Percentiles rank a stretch among this genome's conserved stretches.
phyloP scores from a whole-genome alignment of 2,329 filamentous ascomycete genomes.

The Botrytis squamosa region DNA sequence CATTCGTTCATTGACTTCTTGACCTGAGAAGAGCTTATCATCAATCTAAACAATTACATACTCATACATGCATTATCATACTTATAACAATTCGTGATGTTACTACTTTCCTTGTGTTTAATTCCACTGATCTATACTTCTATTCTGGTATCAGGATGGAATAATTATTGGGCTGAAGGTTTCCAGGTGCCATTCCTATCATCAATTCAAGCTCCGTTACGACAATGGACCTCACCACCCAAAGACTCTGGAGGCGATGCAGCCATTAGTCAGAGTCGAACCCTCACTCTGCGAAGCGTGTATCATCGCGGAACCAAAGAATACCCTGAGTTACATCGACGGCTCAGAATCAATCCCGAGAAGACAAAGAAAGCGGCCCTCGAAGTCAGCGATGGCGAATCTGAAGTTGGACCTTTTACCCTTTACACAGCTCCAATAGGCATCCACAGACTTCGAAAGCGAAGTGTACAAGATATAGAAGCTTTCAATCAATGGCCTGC shows the following conservation, averaged over 20 bases:
- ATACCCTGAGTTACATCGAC: slow-evolving; percentile 19
- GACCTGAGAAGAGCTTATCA: background rate
- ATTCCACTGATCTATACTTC: slow-evolving; percentile 5
- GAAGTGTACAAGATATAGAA: slow-evolving; percentile 20
- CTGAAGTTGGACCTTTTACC: slow-evolving; percentile 16
- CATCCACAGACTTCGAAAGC: slow-evolving; percentile 17
- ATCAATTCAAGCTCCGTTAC: slow-evolving; percentile 9
- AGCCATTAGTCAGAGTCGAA: slow-evolving; percentile 6
- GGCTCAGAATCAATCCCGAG: slow-evolving; percentile 16
- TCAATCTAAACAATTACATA: slow-evolving; percentile 5
- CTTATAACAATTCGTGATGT: slow-evolving; percentile 19
- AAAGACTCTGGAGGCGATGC: background rate
- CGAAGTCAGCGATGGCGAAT: background rate
- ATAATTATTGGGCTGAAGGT: slow-evolving; percentile 9
- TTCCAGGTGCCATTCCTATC: slow-evolving; percentile 14
- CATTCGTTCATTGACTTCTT: background rate
- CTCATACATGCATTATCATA: slow-evolving; percentile 1
- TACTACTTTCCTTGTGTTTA: slow-evolving; percentile 13
- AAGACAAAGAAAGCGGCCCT: slow-evolving; percentile 12
- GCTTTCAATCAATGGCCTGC: slow-evolving; percentile 12
- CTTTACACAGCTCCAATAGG: slow-evolving; percentile 14
- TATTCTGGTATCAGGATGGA: slow-evolving; percentile 15
- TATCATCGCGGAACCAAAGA: slow-evolving; percentile 19
- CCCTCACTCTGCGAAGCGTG: slow-evolving; percentile 20
- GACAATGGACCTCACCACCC: slow-evolving; percentile 11